Conservation (phyloP, 2,329 filamentous ascomycete genomes). For the Kalaharituber pfeilii region DNA sequence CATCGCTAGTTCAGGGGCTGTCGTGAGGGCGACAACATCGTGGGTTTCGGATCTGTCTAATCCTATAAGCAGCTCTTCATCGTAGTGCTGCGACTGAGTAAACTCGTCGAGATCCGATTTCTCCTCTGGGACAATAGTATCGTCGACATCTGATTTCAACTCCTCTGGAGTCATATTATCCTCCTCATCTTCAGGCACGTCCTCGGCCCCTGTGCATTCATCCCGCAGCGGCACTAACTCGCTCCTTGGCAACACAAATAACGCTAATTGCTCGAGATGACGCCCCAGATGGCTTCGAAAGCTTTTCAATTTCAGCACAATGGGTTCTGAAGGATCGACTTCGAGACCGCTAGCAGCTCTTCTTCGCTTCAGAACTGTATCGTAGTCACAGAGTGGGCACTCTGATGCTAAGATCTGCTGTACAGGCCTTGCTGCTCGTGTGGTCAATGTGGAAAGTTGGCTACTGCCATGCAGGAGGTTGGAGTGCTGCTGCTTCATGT, state of each 20-base stretch:
- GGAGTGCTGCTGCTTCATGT: constrained; percentile 6
- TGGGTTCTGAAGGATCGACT: not conserved
- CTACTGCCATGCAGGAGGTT: not conserved
- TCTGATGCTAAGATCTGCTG: constrained; percentile 1
- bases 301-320: not conserved
- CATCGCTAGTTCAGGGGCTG: constrained; percentile 4
- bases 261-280: constrained; percentile 14
- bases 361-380: not conserved
- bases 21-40: not conserved
- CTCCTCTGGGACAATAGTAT: not conserved
- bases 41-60: not conserved
- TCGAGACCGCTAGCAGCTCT: not conserved
- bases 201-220: constrained; percentile 1
- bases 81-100: not conserved
- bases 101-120: not conserved
- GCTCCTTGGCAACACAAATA: constrained; percentile 11
- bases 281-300: constrained; percentile 9
- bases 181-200: not conserved
- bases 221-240: not conserved
- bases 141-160: not conserved
- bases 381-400: constrained; percentile 7
- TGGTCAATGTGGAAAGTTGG: constrained; percentile 4
- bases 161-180: not conserved
- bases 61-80: not conserved
- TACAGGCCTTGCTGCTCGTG: constrained; percentile 6